phyloP scores from a whole-genome alignment of 495 filamentous ascomycete genomes.

The Trichocladium uniseriatum region DNA sequence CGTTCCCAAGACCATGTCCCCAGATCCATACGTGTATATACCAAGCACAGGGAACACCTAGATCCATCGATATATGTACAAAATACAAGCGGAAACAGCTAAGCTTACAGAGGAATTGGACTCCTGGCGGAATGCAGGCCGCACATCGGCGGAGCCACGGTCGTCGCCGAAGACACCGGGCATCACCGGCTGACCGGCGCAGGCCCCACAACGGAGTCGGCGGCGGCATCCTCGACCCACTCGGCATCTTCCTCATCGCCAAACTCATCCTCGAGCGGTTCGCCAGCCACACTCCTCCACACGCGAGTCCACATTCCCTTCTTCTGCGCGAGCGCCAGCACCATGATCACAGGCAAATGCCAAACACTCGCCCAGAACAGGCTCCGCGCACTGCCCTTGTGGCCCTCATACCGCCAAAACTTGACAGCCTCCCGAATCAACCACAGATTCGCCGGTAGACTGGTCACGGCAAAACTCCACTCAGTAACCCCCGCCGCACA shows the following conservation, averaged over 20 bases:
- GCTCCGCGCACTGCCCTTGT: conserved; percentile 69
- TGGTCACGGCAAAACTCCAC: conserved; percentile 73
- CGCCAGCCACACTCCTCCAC: conserved; percentile 58
- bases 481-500: conserved; percentile 81
- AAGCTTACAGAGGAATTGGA: not conserved
- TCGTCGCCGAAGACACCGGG: not conserved
- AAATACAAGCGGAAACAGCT: not conserved
- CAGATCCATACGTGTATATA: not conserved
- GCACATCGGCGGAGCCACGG: no score
- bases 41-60: not conserved
- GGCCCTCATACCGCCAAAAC: conserved; percentile 73
- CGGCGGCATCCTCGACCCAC: not conserved
- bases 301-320: conserved; percentile 86
- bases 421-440: conserved; percentile 67
- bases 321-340: conserved; percentile 87
- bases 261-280: conserved; percentile 38
- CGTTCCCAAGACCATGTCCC: not conserved
- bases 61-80: not conserved
- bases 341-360: conserved; percentile 86
- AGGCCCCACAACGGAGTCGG: not conserved
- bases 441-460: conserved; percentile 78
- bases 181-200: not conserved
- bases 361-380: conserved; percentile 98
- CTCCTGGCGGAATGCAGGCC: no score
- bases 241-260: conserved; percentile 18